These are phyloP conservation scores for Suillus lakei DNA, from an alignment of 768 basidiomycete species.

Conservation along the genomic window DNA sequence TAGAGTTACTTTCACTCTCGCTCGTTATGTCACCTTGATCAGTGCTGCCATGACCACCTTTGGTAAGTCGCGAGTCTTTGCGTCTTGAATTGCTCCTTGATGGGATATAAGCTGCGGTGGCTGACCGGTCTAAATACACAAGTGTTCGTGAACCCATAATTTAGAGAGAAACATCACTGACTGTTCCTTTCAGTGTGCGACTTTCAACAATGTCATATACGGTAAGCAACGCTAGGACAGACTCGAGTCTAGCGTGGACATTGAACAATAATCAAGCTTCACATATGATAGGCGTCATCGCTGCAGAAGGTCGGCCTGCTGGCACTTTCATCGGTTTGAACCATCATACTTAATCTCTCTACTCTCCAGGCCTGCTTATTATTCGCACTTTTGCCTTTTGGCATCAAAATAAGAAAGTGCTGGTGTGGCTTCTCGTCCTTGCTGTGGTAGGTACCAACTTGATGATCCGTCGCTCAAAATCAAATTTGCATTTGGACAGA, in stretches of 20 bases:
- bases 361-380: constrained; percentile 5
- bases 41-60: constrained; percentile 6
- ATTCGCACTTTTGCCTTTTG: constrained; percentile 2
- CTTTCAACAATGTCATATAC: not conserved
- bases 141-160: not conserved
- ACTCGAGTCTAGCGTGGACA: not conserved
- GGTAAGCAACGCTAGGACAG: not conserved
- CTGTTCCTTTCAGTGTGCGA: not conserved
- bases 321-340: not conserved
- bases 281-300: constrained; percentile 4
- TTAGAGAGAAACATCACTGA: not conserved
- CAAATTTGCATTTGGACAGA: not conserved
- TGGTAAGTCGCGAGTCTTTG: not conserved
- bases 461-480: not conserved
- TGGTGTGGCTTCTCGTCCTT: not conserved
- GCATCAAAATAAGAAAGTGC: constrained; percentile 2
- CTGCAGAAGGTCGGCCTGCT: constrained; percentile 6
- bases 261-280: not conserved
- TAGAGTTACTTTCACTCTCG: too few relatives aligned
- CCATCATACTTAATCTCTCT: not conserved
- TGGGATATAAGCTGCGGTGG: too few relatives aligned
- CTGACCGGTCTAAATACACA: too few relatives aligned
- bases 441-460: not conserved
- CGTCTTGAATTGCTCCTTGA: too few relatives aligned
- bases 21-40: constrained; percentile 6